phyloP scores from a whole-genome alignment of 331 rosid genomes.

The Ulmus americana region DNA sequence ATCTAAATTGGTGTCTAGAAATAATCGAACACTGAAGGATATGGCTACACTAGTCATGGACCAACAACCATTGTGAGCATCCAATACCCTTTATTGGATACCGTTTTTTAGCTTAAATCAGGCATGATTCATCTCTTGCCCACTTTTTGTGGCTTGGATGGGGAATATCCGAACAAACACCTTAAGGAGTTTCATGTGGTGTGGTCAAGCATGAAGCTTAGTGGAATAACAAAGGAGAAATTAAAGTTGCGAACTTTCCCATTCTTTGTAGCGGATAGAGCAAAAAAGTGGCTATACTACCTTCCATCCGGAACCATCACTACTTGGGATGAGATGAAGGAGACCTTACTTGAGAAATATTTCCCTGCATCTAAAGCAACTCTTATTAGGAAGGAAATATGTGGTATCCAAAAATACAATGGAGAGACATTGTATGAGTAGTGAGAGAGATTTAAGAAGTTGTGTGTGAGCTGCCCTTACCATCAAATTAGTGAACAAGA shows the following conservation, averaged over 20 bases:
- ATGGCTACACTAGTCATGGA: not conserved
- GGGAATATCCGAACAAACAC: not conserved
- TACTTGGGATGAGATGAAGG: slow-evolving; percentile 7
- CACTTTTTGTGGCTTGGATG: not conserved
- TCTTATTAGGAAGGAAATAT: not conserved
- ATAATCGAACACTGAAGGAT: not conserved
- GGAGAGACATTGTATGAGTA: not conserved
- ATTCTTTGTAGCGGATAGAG: not conserved
- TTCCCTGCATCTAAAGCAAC: not conserved
- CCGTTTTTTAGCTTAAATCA: not conserved
- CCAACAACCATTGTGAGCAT: not conserved
- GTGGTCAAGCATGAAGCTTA: not conserved
- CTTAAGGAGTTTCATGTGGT: slow-evolving; percentile 2
- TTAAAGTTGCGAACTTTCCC: not conserved
- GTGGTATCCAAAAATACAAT: not conserved
- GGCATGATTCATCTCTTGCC: not conserved
- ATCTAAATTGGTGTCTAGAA: not conserved
- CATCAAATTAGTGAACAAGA: not conserved
- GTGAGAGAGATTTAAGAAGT: not conserved
- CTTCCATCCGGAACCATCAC: not conserved
- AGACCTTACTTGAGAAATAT: not conserved
- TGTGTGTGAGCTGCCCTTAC: not conserved
- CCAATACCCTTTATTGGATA: not conserved
- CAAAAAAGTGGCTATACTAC: not conserved
- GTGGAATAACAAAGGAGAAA: not conserved